Base-by-base conservation (phyloP, 2,329 filamentous ascomycete species). In the Aspergillus sp. region DNA sequence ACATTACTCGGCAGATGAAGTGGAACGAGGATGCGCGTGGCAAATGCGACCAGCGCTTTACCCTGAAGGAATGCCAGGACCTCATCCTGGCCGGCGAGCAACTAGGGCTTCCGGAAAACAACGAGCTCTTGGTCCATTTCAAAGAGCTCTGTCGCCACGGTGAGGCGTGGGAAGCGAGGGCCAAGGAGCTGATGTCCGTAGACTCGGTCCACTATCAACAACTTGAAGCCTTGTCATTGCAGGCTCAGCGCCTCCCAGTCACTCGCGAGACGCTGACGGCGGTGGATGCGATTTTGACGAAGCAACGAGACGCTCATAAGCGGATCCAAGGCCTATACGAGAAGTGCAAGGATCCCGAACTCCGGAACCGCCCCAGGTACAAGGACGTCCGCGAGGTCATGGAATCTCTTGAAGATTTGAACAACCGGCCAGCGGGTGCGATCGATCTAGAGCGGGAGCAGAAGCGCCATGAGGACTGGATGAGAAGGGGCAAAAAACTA, bases 381-480 rank as follows among this genome's bases (percentile, higher is more conserved):
- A 69, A 75, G 22, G 89, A 96, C 48, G 86, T 95, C n/a, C 76
- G 82, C 3, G 85, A 93, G 27, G 79, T 95, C 7, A 85, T 91
- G 67, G 85, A 88, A 50, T 81, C 81, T 39, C 65, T 98, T 8
- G 82, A 86, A 36, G 85, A 91, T 33, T 71, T 96, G 7, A 93
- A 94, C 48, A 93, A 86, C 42, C 95, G 95, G 53, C 91, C 91
- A 0, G 75, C 75, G 25, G 91, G 91, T 2, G 93, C 89, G 0
- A 73, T 93, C 20, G 91, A 98, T 49, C 73, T 98, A 4, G 91
- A 98, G 53, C 88, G 86, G 43, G 86, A 96, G 57, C 82, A 91
- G 44, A 93, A 91, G 54, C 78, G 85, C 5, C 91, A 96, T 45
- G 91, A 98, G 55, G 91, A 98, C 57, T 98, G 91, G 91, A 98